Evolutionary conservation across 257 asterid genomes (phyloP), one percentile per base, ranked within the genome.

Genomic region (Haberlea rhodopensis): DNA sequence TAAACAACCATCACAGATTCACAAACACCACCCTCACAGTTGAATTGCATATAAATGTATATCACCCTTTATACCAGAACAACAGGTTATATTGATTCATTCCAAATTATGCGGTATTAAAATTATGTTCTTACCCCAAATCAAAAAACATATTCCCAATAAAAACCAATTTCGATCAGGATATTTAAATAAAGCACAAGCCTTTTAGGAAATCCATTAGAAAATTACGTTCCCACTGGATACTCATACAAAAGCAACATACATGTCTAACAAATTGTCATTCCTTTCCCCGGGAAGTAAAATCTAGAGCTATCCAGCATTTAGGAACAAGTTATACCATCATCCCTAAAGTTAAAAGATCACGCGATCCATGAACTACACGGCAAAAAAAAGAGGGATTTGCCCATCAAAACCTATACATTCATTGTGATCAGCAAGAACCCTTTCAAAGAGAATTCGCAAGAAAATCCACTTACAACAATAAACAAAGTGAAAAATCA

Each of bases 401-500:
- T 43, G 0, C 20, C 6, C 49, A 43, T 32, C 51, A 60, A 22
- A 32, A 32, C 65, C 23, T 11, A 60, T 5, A 32, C 43, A 15
- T 31, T 32, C 25, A 2, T 8, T 52, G 22, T 19, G 18, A 45
- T 32, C 15, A 18, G 26, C 19, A 60, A 10, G 16, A 8, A 31
- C 29, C 65, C 23, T 16, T 45, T 58, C 49, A 58, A 10, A 18
- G 24, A 60, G 13, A 60, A 48, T 48, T 19, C 65, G 11, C 65
- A 20, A 15, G 13, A 37, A 60, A 60, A 21, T 19, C 43, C 19
- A 34, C 32, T 2, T 32, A 10, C 32, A n/a, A 1, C 27, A 9
- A 19, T 8, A 28, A 21, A 37, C 32, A 21, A 40, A n/a, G 11
- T 15, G 22, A 5, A 32, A 37, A n/a, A n/a, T 31, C 15, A 57